Conservation (phyloP, 2,329 filamentous ascomycete species). For the Cercospora beticola region DNA sequence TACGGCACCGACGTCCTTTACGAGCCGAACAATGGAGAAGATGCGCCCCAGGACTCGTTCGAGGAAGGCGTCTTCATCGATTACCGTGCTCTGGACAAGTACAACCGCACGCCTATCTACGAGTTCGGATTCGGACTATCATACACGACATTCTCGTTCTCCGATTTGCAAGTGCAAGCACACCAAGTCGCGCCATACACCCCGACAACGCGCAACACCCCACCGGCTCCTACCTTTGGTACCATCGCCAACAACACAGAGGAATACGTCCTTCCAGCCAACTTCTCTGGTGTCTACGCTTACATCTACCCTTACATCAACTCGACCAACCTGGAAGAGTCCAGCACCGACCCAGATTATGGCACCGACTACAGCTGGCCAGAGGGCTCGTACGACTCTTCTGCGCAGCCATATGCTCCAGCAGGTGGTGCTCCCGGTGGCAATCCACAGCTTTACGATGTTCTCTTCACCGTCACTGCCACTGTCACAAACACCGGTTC, state of each 20-base stretch:
- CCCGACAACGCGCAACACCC: slow-evolving; percentile 62
- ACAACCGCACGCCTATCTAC: slow-evolving; percentile 66
- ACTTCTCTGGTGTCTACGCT: slow-evolving; percentile 52
- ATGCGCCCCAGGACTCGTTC: slow-evolving; percentile 70
- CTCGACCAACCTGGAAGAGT: slow-evolving; percentile 57
- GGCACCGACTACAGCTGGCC: slow-evolving; percentile 62
- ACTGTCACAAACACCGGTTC: slow-evolving; percentile 70
- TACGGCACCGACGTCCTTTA: slow-evolving; percentile 70
- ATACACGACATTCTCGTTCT: slow-evolving; percentile 77
- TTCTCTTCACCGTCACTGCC: slow-evolving; percentile 65
- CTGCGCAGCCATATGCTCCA: slow-evolving; percentile 58
- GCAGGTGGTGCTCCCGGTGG: slow-evolving; percentile 61
- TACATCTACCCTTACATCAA: slow-evolving; percentile 76
- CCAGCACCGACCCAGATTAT: slow-evolving; percentile 60
- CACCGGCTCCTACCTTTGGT: slow-evolving; percentile 63
- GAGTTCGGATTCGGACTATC: slow-evolving; percentile 68
- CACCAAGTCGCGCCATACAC: slow-evolving; percentile 54
- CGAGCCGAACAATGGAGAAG: slow-evolving; percentile 65
- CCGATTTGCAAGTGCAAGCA: slow-evolving; percentile 61
- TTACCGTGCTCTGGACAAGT: slow-evolving; percentile 71
- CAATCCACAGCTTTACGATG: slow-evolving; percentile 65
- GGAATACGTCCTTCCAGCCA: slow-evolving; percentile 68
- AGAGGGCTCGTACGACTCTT: slow-evolving; percentile 57
- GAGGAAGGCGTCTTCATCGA: slow-evolving; percentile 79
- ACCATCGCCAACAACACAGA: slow-evolving; percentile 61